These are phyloP conservation scores for Zymoseptoria brevis DNA, from an alignment of 2,329 filamentous ascomycete species.

Conservation along the genomic window DNA sequence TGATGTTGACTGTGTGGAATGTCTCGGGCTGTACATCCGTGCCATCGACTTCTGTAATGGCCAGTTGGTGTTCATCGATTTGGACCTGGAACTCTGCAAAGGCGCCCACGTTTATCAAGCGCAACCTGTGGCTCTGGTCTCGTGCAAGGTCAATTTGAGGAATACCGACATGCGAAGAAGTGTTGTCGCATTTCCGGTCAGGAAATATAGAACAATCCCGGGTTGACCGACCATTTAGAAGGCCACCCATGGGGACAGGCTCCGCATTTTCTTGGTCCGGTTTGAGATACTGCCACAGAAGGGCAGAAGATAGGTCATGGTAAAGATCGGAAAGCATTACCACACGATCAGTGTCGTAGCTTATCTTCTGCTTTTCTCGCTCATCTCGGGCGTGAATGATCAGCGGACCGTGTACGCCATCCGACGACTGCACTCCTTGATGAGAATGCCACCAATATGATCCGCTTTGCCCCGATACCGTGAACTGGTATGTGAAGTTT, in stretches of 20 bases:
- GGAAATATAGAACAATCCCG: constrained; percentile 1
- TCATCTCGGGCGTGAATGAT: constrained; percentile 42
- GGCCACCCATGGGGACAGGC: constrained; percentile 43
- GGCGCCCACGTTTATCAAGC: constrained; percentile 56
- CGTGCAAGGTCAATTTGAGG: constrained; percentile 32
- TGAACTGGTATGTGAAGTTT: constrained; percentile 51
- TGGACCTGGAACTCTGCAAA: constrained; percentile 60
- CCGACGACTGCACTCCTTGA: constrained; percentile 49
- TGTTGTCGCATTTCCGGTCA: constrained; percentile 31
- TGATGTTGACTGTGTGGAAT: constrained; percentile 53
- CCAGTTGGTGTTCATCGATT: constrained; percentile 56
- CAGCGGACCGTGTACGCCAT: constrained; percentile 55
- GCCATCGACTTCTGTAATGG: constrained; percentile 60
- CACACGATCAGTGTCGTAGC: constrained; percentile 49
- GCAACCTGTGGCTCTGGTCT: constrained; percentile 48
- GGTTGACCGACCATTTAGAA: constrained; percentile 31
- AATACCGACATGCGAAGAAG: constrained; percentile 16
- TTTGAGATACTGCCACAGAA: constrained; percentile 48
- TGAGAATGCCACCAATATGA: constrained; percentile 59
- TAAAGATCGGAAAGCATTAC: constrained; percentile 62
- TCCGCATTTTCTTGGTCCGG: constrained; percentile 47
- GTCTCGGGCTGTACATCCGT: constrained; percentile 50
- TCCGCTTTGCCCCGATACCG: constrained; percentile 34
- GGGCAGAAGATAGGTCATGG: constrained; percentile 45
- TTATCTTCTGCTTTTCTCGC: constrained; percentile 32